Percentiles rank a stretch among this genome's conserved stretches.
phyloP scores from a whole-genome alignment of 306 rosid species.

The Gastrolobium bilobum region DNA sequence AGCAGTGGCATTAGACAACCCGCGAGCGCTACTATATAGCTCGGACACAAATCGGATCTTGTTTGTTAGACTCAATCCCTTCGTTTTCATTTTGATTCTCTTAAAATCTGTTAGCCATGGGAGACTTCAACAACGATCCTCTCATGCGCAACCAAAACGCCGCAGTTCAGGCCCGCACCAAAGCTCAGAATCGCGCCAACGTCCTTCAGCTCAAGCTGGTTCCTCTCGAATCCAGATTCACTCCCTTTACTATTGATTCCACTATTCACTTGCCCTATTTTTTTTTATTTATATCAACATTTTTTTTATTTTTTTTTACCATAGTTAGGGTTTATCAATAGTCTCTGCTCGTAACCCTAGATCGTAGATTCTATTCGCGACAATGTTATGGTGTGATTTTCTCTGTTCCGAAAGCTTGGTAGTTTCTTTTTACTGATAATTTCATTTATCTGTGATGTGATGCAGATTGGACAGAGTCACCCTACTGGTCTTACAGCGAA shows the following conservation, averaged over 20 bases:
- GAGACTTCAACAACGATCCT: conserved; percentile 81
- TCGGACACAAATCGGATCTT: conserved; percentile 27
- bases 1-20: background rate
- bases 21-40: background rate
- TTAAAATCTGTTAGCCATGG: conserved; percentile 66
- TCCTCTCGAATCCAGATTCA: background rate
- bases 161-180: conserved; percentile 98
- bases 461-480: conserved; percentile 98
- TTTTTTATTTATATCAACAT: background rate
- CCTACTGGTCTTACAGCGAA: conserved; percentile 95
- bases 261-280: background rate
- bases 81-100: background rate
- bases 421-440: background rate
- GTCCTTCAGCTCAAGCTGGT: conserved; percentile 99
- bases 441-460: conserved; percentile 28
- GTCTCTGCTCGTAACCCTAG: conserved; percentile 20
- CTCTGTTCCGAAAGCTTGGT: background rate
- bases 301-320: background rate
- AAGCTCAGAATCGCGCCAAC: conserved; percentile 96
- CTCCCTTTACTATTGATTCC: background rate
- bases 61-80: background rate
- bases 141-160: conserved; percentile 97
- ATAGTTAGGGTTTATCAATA: conserved; percentile 53
- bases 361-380: background rate
- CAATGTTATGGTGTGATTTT: background rate